phyloP scores from a whole-genome alignment of 78 protist genomes.

The Isochrysis galbana region DNA sequence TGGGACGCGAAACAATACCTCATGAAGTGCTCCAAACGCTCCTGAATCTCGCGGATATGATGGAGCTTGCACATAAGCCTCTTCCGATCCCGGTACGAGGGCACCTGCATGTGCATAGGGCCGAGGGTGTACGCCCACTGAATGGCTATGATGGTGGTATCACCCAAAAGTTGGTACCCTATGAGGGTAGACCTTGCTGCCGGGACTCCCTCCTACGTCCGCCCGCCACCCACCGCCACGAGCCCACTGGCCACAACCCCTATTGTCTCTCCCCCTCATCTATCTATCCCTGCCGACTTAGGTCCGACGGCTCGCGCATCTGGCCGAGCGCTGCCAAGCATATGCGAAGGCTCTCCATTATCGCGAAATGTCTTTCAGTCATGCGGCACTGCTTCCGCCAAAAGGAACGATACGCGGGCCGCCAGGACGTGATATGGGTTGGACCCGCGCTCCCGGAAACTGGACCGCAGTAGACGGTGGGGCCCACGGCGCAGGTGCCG shows the following conservation, averaged over 20 bases:
- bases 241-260: too few species aligned
- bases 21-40: conserved; percentile 77
- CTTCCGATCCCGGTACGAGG: conserved; percentile 50
- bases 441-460: conserved; percentile 49
- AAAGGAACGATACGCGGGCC: not conserved
- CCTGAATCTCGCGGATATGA: conserved; percentile 94
- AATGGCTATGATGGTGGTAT: too few species aligned
- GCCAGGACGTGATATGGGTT: conserved; percentile 23
- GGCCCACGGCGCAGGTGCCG: too few species aligned
- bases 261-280: too few species aligned
- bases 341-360: conserved; percentile 97
- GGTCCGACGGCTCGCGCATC: conserved; percentile 74
- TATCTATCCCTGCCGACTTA: too few species aligned
- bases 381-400: not conserved
- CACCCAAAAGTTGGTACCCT: too few species aligned
- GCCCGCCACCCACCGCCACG: too few species aligned
- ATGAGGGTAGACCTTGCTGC: too few species aligned
- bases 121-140: too few species aligned
- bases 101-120: too few species aligned
- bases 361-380: conserved; percentile 75
- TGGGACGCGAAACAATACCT: conserved; percentile 63
- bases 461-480: not conserved
- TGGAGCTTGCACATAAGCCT: conserved; percentile 72
- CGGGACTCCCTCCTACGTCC: too few species aligned
- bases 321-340: conserved; percentile 91